Conservation (phyloP, 1,284 basidiomycete species). For the Schizopora paradoxa region DNA sequence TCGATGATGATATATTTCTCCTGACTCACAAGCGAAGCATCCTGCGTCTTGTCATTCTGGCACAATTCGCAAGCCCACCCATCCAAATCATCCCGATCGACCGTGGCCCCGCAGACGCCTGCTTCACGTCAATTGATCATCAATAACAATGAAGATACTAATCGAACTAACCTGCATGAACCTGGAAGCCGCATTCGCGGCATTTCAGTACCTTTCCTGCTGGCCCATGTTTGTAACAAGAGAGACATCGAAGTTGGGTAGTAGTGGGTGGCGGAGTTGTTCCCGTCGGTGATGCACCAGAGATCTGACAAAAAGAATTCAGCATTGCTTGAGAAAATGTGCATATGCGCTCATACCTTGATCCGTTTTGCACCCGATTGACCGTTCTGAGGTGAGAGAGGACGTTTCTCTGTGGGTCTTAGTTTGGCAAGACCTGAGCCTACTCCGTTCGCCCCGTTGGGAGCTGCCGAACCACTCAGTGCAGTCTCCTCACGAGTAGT, state of each 20-base stretch:
- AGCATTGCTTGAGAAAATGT: too few relatives aligned
- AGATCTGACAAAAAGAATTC: conserved; percentile 38
- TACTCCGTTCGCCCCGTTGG: background rate
- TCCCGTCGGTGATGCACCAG: conserved; percentile 40
- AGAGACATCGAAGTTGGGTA: conserved; percentile 66
- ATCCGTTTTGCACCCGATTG: too few relatives aligned
- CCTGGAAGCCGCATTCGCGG: conserved; percentile 68
- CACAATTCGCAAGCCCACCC: conserved; percentile 85
- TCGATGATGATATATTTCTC: conserved; percentile 5
- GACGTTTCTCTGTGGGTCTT: too few relatives aligned
- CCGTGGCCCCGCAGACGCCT: conserved; percentile 66
- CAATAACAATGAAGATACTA: conserved; percentile 15
- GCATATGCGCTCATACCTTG: too few relatives aligned
- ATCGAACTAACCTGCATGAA: conserved; percentile 61
- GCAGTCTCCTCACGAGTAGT: conserved; percentile 55
- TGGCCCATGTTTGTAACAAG: conserved; percentile 72
- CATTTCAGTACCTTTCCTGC: conserved; percentile 75
- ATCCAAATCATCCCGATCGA: conserved; percentile 55
- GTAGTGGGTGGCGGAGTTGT: conserved; percentile 51
- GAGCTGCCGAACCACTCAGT: conserved; percentile 6
- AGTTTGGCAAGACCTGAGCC: background rate
- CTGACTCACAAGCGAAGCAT: conserved; percentile 64
- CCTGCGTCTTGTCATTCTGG: conserved; percentile 70
- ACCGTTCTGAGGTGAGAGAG: too few relatives aligned
- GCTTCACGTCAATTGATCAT: too few relatives aligned